A percentile compares a stretch with the other conserved stretches of the same genome.
Conservation (phyloP, 2,329 filamentous ascomycete species). For the Ophiocordyceps australis region DNA sequence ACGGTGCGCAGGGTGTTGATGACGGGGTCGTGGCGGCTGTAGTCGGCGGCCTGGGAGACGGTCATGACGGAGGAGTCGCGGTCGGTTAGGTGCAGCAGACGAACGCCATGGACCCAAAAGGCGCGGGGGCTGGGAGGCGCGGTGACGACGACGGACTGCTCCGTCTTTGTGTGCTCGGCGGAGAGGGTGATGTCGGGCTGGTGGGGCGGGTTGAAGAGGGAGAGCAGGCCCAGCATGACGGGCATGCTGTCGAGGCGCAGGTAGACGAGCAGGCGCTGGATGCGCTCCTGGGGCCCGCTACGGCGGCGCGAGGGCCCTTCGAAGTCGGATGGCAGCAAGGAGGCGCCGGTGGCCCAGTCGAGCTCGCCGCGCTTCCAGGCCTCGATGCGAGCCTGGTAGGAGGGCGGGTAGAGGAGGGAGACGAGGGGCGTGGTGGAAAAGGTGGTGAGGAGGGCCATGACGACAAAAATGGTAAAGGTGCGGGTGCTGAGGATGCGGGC, state of each 20-base stretch:
- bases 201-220: slow-evolving; percentile 44
- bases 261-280: slow-evolving; percentile 58
- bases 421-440: slow-evolving; percentile 69
- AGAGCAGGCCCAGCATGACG: slow-evolving; percentile 65
- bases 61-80: slow-evolving; percentile 93
- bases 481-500: slow-evolving; percentile 62
- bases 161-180: background rate
- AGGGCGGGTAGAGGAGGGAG: slow-evolving; percentile 52
- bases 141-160: no score
- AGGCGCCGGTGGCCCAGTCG: slow-evolving; percentile 46
- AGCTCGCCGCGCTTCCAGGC: slow-evolving; percentile 64
- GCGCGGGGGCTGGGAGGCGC: no score
- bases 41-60: slow-evolving; percentile 65
- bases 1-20: slow-evolving; percentile 85
- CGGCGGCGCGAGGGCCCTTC: slow-evolving; percentile 2
- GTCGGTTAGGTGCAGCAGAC: slow-evolving; percentile 73
- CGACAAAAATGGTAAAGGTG: slow-evolving; percentile 86
- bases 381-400: slow-evolving; percentile 32
- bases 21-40: slow-evolving; percentile 58
- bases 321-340: slow-evolving; percentile 3
- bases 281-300: slow-evolving; percentile 5
- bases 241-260: slow-evolving; percentile 74
- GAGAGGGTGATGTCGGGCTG: slow-evolving; percentile 5
- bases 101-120: slow-evolving; percentile 64
- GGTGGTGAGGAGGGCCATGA: slow-evolving; percentile 82